Percentiles rank a stretch among this genome's conserved stretches.
These are phyloP conservation scores for Streptanthus diversifolius DNA, from an alignment of 345 rosid genomes.

Conservation along the genomic window DNA sequence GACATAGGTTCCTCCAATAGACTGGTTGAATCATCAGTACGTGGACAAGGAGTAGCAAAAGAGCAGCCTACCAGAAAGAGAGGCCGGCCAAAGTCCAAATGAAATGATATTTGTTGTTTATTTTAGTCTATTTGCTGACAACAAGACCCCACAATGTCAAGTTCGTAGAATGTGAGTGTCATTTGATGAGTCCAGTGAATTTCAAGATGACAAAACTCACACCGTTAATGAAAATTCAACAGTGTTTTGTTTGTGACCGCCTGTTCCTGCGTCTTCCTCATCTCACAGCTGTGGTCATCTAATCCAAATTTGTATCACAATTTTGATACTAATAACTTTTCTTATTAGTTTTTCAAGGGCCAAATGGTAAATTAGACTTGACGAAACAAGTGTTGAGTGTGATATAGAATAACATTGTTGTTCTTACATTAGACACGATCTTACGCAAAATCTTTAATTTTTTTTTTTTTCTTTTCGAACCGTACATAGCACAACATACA, in stretches of 20 bases:
- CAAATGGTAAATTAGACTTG: too few species aligned
- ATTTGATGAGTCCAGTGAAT: background rate
- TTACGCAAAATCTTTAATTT: background rate
- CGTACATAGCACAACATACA: conserved; percentile 5
- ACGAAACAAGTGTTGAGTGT: too few species aligned
- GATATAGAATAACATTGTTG: too few species aligned
- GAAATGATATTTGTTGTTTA: background rate
- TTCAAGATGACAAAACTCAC: background rate
- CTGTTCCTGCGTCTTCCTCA: background rate
- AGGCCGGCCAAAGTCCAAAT: conserved; percentile 30
- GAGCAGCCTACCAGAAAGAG: conserved; percentile 26
- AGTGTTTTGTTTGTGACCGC: background rate
- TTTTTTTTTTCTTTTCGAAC: background rate
- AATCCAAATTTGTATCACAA: too few species aligned
- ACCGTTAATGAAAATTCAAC: too few species aligned
- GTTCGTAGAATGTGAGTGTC: background rate
- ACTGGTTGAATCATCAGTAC: background rate
- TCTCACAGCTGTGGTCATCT: background rate
- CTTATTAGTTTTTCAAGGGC: too few species aligned
- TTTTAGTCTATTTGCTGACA: background rate
- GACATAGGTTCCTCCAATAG: conserved; percentile 5
- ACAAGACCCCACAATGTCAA: background rate
- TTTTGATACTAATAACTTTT: too few species aligned
- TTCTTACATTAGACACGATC: background rate
- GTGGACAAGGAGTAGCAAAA: conserved; percentile 2